Percentiles rank a stretch among this genome's conserved stretches.
These are phyloP conservation scores for Amanita polypyramis DNA, from an alignment of 768 basidiomycete species.

Conservation along the genomic window DNA sequence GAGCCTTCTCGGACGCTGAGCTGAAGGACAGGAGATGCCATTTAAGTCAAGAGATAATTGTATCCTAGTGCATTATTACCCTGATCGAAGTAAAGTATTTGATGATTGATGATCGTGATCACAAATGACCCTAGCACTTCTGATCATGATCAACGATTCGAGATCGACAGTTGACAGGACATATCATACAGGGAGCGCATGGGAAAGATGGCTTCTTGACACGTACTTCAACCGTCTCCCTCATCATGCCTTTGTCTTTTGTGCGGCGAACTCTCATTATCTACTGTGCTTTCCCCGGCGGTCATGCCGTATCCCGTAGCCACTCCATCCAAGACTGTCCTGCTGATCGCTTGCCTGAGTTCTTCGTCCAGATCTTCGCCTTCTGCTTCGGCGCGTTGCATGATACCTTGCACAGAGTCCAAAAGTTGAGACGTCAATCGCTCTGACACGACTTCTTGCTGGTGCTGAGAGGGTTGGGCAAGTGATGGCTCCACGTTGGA, in stretches of 20 bases:
- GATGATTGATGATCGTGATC: conserved; percentile 14
- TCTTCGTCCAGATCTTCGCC: conserved; percentile 61
- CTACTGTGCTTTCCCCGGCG: conserved; percentile 14
- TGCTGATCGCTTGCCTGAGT: conserved; percentile 49
- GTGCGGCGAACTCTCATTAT: conserved; percentile 19
- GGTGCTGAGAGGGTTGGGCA: conserved; percentile 46
- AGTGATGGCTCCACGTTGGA: conserved; percentile 4
- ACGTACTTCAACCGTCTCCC: conserved; percentile 11
- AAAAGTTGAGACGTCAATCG: conserved; percentile 59
- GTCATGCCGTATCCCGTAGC: conserved; percentile 46
- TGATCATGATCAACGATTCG: conserved; percentile 21
- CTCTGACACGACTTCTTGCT: conserved; percentile 62
- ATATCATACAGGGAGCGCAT: conserved; percentile 7
- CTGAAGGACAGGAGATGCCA: not conserved
- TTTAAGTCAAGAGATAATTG: conserved; percentile 1
- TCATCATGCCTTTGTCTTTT: conserved; percentile 25
- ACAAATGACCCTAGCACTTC: conserved; percentile 13
- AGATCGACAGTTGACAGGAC: conserved; percentile 14
- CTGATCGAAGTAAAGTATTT: conserved; percentile 7
- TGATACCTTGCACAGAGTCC: conserved; percentile 54
- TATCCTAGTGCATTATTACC: conserved; percentile 5
- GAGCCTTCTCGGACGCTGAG: not conserved
- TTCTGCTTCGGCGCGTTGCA: conserved; percentile 40
- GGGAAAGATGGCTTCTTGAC: conserved; percentile 7
- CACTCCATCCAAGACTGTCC: conserved; percentile 60